Percentiles rank a stretch among this genome's conserved stretches.
Conservation (phyloP, 2,329 filamentous ascomycete species). For the Aspergillus persii region DNA sequence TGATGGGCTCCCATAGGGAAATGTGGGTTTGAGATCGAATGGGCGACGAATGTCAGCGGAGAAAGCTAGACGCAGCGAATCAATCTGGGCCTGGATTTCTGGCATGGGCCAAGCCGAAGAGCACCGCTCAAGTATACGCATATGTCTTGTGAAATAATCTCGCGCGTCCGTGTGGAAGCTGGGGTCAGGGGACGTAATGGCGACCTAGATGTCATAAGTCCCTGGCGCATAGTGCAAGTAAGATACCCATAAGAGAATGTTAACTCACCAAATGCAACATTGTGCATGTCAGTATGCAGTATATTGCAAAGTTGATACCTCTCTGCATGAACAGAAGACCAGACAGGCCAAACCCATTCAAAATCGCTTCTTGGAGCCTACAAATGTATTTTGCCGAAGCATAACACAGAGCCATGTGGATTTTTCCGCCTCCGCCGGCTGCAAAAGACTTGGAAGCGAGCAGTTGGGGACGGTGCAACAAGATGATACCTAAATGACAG, state of each 20-base stretch:
- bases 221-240: neutral
- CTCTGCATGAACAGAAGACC: slow-evolving; percentile 89
- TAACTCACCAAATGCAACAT: slow-evolving; percentile 83
- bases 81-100: slow-evolving; percentile 85
- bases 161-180: slow-evolving; percentile 80
- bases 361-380: slow-evolving; percentile 77
- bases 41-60: slow-evolving; percentile 80
- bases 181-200: slow-evolving; percentile 87
- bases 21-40: slow-evolving; percentile 83
- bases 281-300: slow-evolving; percentile 83
- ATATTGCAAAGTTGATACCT: slow-evolving; percentile 94
- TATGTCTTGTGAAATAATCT: slow-evolving; percentile 87
- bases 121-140: slow-evolving; percentile 87
- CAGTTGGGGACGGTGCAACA: slow-evolving; percentile 84
- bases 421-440: slow-evolving; percentile 75
- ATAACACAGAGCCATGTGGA: slow-evolving; percentile 83
- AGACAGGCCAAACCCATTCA: slow-evolving; percentile 72
- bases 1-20: slow-evolving; percentile 80
- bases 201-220: slow-evolving; percentile 60
- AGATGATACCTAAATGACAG: slow-evolving; percentile 78
- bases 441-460: slow-evolving; percentile 71
- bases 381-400: slow-evolving; percentile 81
- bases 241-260: neutral
- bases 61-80: slow-evolving; percentile 85
- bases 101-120: slow-evolving; percentile 81